Evolutionary conservation across 2,329 filamentous ascomycete species (phyloP).

Genomic region (Colletotrichum ledebouriae): DNA sequence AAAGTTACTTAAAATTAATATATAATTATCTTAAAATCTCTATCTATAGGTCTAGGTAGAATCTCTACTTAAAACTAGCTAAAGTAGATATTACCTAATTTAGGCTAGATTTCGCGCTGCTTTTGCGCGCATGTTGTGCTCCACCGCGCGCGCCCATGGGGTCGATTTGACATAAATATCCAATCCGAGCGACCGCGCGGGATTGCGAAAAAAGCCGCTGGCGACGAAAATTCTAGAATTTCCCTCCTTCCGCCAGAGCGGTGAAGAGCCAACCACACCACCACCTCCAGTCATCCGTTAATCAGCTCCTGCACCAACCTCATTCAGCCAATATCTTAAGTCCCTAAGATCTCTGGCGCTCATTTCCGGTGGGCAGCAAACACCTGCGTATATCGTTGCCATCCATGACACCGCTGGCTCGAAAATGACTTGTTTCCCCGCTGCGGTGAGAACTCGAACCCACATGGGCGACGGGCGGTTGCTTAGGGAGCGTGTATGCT

Average conservation of each 20-base stretch:
- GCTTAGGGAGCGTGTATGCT: background rate
- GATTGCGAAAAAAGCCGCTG: background rate
- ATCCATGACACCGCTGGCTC: background rate
- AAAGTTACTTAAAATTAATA: too few relatives aligned
- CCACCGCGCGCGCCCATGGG: too few relatives aligned
- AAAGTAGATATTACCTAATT: too few relatives aligned
- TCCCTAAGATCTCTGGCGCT: background rate
- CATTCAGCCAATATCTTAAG: background rate
- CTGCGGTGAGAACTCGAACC: conserved; percentile 15
- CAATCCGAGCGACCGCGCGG: background rate
- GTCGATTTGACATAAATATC: too few relatives aligned
- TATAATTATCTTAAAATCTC: too few relatives aligned
- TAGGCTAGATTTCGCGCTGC: too few relatives aligned
- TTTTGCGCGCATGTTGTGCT: too few relatives aligned
- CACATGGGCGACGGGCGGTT: background rate
- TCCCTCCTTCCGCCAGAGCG: conserved; percentile 8
- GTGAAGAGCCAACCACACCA: conserved; percentile 3
- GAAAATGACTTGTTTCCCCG: background rate
- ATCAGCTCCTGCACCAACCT: background rate
- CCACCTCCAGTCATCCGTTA: conserved; percentile 17
- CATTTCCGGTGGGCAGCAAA: background rate
- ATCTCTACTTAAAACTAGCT: too few relatives aligned
- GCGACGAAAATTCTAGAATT: conserved; percentile 36
- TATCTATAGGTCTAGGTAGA: too few relatives aligned
- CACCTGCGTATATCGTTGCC: background rate